Conservation (phyloP, 306 rosid species). For the Sechiopsis laciniata region DNA sequence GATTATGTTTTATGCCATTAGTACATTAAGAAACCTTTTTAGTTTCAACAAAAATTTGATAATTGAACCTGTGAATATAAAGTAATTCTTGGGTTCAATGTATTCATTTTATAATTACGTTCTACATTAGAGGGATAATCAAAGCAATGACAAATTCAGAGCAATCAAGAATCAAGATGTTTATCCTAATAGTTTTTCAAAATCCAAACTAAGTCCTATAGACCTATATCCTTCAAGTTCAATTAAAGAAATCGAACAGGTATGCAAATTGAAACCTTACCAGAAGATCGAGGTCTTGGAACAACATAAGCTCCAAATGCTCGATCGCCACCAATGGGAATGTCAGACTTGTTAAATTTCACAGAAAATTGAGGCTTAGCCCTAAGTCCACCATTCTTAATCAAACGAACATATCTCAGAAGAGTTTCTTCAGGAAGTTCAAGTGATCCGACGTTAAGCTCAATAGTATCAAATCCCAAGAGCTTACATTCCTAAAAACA, state of each 20-base stretch:
- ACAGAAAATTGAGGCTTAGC: slow-evolving; percentile 76
- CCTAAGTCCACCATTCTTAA: slow-evolving; percentile 69
- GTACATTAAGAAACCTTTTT: not conserved
- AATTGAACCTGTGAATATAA: not conserved
- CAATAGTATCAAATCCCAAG: slow-evolving; percentile 77
- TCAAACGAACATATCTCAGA: slow-evolving; percentile 62
- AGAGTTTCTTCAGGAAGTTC: slow-evolving; percentile 81
- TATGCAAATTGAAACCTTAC: slow-evolving; percentile 34
- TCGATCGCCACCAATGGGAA: slow-evolving; percentile 55
- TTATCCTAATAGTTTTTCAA: not conserved
- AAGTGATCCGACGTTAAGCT: slow-evolving; percentile 62
- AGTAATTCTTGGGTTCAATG: not conserved
- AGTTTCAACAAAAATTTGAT: not conserved
- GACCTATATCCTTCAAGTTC: not conserved
- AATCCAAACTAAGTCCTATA: not conserved
- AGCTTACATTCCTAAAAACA: slow-evolving; percentile 69
- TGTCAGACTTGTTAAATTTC: slow-evolving; percentile 64
- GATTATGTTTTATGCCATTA: not conserved
- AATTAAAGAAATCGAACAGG: not conserved
- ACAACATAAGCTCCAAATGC: slow-evolving; percentile 80
- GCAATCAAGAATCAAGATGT: not conserved
- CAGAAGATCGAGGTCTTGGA: slow-evolving; percentile 62
- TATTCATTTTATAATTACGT: not conserved
- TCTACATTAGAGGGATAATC: not conserved
- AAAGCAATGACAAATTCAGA: not conserved